Evolutionary conservation across 805 yeast genomes (phyloP).

Genomic region (Yarrowia keelungensis): DNA sequence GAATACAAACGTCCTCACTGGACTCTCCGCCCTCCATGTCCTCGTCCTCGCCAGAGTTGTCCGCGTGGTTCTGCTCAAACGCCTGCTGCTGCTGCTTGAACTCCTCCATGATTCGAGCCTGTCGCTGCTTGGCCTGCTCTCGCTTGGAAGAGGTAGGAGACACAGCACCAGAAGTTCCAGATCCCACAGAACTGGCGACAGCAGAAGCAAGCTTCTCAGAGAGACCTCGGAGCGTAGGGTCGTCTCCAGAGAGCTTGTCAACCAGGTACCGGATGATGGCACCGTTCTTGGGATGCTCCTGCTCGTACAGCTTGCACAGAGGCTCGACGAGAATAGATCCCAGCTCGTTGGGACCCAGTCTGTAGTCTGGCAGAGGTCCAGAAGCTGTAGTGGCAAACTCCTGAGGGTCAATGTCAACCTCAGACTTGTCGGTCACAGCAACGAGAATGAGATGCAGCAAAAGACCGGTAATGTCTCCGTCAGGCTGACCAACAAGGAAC

Average conservation of each 20-base stretch:
- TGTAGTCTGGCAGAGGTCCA: constrained; percentile 31
- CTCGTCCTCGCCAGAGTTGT: constrained; percentile 51
- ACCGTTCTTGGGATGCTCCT: constrained; percentile 6
- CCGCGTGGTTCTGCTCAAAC: constrained; percentile 61
- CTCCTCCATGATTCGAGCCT: constrained; percentile 74
- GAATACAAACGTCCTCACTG: constrained; percentile 68
- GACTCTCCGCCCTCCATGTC: constrained; percentile 42
- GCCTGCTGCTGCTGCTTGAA: constrained; percentile 78
- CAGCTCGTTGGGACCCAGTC: constrained; percentile 2
- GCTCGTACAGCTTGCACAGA: constrained; percentile 10
- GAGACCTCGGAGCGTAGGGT: not conserved
- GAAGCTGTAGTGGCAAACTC: constrained; percentile 22
- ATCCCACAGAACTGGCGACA: not conserved
- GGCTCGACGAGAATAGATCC: constrained; percentile 4
- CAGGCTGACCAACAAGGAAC: constrained; percentile 17
- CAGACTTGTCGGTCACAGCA: constrained; percentile 17
- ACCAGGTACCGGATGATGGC: constrained; percentile 22
- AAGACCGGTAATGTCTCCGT: constrained; percentile 12
- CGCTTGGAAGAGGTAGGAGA: constrained; percentile 55
- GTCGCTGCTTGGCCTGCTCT: constrained; percentile 70
- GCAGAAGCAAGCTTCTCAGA: constrained; percentile 12
- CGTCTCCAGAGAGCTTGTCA: constrained; percentile 12
- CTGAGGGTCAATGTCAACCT: constrained; percentile 23
- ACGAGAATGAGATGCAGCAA: constrained; percentile 26
- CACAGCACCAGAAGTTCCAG: constrained; percentile 1